Conservation (phyloP, 345 rosid genomes). For the Euphorbia pulcherrima region DNA sequence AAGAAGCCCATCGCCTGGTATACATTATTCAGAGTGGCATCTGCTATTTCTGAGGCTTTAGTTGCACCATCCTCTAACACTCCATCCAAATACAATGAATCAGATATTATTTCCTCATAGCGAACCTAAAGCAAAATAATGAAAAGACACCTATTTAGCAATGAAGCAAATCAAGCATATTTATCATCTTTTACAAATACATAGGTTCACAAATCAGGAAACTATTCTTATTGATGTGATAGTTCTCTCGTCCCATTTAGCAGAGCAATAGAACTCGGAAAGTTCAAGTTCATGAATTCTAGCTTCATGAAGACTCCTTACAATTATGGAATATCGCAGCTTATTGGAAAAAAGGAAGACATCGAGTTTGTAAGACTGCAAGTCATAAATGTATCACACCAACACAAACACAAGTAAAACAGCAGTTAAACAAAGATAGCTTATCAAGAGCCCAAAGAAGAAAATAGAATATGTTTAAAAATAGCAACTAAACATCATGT, state of each 20-base stretch:
- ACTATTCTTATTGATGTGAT: not conserved
- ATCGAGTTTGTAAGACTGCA: not conserved
- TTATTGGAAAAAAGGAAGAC: not conserved
- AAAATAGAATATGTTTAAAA: not conserved
- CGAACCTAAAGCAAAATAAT: conserved; percentile 42
- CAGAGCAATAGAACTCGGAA: not conserved
- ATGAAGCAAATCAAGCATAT: not conserved
- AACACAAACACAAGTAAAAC: not conserved
- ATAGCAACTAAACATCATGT: not conserved
- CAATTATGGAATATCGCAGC: not conserved
- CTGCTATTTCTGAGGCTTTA: conserved; percentile 60
- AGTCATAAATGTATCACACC: not conserved
- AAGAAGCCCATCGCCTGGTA: conserved; percentile 80
- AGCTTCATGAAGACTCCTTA: not conserved
- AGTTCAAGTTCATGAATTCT: not conserved
- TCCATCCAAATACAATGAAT: conserved; percentile 52
- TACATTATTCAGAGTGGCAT: conserved; percentile 53
- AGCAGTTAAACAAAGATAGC: not conserved
- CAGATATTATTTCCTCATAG: conserved; percentile 64
- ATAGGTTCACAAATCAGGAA: conserved; percentile 4
- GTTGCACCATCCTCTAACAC: conserved; percentile 59
- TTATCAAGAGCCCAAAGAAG: not conserved
- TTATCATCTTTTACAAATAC: conserved; percentile 1
- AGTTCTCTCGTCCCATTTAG: not conserved
- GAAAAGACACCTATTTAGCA: conserved; percentile 13